A percentile compares a stretch with the other conserved stretches of the same genome.
Conservation (phyloP, 805 yeast species). For the Wickerhamomyces bovis region DNA sequence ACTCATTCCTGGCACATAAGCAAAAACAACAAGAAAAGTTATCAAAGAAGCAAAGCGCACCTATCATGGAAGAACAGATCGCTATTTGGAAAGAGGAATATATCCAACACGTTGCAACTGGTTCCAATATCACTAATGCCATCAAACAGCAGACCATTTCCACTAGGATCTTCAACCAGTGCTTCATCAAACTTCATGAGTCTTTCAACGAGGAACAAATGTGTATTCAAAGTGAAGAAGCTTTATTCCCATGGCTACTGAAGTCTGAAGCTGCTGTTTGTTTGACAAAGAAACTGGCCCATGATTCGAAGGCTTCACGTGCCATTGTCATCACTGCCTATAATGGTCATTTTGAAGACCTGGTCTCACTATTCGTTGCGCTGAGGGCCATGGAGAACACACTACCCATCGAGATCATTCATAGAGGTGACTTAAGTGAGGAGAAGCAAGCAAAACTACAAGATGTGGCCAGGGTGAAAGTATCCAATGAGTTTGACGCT, state of each 20-base stretch:
- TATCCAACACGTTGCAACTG: neutral
- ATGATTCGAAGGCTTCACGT: conserved; percentile 17
- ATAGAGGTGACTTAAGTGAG: conserved; percentile 21
- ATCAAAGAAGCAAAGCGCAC: neutral
- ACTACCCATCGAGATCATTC: conserved; percentile 28
- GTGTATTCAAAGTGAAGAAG: conserved; percentile 1
- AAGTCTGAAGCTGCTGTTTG: conserved; percentile 3
- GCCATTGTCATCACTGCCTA: conserved; percentile 28
- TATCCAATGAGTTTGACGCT: neutral
- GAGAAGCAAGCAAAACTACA: conserved; percentile 1
- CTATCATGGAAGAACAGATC: neutral
- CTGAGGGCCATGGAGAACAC: conserved; percentile 24
- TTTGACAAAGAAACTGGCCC: neutral
- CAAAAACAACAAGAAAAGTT: neutral
- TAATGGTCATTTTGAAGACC: conserved; percentile 16
- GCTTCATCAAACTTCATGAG: conserved; percentile 1
- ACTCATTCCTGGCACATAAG: neutral
- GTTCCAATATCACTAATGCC: neutral
- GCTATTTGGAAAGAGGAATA: neutral
- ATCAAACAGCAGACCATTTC: conserved; percentile 2
- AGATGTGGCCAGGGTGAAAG: neutral
- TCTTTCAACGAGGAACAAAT: neutral
- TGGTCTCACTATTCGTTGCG: conserved; percentile 19
- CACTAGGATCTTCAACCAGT: conserved; percentile 4
- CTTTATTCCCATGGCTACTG: conserved; percentile 11